Conservation (phyloP, 257 asterid species). For the Solanum arcanum region DNA sequence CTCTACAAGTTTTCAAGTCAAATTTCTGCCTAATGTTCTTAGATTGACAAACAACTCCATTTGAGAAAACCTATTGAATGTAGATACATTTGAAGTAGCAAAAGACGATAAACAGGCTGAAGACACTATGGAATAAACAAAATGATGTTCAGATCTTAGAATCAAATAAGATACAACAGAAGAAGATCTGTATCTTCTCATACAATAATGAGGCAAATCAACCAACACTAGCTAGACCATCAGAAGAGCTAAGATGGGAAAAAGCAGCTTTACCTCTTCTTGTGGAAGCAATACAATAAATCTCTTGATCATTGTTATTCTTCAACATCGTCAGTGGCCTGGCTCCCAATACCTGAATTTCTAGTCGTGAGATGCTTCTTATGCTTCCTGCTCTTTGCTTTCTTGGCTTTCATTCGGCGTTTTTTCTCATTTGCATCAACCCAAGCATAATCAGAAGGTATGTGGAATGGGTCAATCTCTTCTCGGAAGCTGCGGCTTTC, state of each 20-base stretch:
- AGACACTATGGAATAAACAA: neutral
- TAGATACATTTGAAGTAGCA: neutral
- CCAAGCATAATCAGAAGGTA: conserved; percentile 87
- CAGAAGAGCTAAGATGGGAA: neutral
- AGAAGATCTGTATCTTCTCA: neutral
- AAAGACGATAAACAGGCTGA: neutral
- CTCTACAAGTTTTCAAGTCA: neutral
- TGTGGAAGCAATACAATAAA: neutral
- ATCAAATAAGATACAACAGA: neutral
- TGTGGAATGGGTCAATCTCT: conserved; percentile 80
- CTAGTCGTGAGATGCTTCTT: conserved; percentile 38
- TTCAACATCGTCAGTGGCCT: conserved; percentile 16
- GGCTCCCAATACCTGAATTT: conserved; percentile 41
- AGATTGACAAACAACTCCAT: neutral
- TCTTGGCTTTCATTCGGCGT: conserved; percentile 79
- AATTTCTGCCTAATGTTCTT: neutral
- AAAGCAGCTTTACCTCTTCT: neutral
- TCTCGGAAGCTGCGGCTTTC: conserved; percentile 69
- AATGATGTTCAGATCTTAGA: neutral
- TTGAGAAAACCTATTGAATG: neutral
- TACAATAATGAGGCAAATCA: neutral
- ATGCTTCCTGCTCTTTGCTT: conserved; percentile 77
- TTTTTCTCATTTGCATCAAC: conserved; percentile 92
- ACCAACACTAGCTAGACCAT: neutral
- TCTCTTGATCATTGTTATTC: conserved; percentile 2